These are phyloP conservation scores for Parsonsia alboflavescens DNA, from an alignment of 257 asterid genomes.

Conservation along the genomic window DNA sequence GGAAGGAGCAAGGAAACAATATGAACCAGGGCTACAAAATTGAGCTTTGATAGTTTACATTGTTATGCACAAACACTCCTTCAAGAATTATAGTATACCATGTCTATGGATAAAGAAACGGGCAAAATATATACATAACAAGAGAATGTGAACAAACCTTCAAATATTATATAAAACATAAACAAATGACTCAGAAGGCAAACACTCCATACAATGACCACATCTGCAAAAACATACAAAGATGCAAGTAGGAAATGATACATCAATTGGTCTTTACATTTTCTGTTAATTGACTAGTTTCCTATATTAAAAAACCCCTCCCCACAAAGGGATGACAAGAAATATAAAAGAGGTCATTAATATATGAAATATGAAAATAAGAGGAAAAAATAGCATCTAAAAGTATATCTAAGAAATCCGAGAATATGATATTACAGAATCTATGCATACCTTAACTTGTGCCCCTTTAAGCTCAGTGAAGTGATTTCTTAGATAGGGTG, in stretches of 20 bases:
- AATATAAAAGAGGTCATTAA: background rate
- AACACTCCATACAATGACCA: background rate
- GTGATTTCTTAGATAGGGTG: constrained; percentile 80
- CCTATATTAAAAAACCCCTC: background rate
- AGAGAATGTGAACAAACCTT: background rate
- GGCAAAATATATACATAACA: background rate
- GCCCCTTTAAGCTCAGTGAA: constrained; percentile 93
- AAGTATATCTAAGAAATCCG: background rate
- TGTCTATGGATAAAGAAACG: background rate
- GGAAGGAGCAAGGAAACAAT: background rate
- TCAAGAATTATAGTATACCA: background rate
- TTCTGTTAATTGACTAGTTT: background rate
- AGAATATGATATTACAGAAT: constrained; percentile 3
- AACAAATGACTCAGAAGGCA: background rate
- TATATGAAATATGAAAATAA: constrained; percentile 2
- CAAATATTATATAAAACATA: background rate
- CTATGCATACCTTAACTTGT: constrained; percentile 77
- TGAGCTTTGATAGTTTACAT: background rate
- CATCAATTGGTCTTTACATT: background rate
- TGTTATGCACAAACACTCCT: background rate
- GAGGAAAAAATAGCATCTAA: background rate
- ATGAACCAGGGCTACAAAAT: background rate
- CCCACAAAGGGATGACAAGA: background rate
- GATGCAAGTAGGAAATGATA: background rate
- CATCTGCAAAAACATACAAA: background rate